Conservation (phyloP, 768 basidiomycete genomes). For the Boletus speciosus region DNA sequence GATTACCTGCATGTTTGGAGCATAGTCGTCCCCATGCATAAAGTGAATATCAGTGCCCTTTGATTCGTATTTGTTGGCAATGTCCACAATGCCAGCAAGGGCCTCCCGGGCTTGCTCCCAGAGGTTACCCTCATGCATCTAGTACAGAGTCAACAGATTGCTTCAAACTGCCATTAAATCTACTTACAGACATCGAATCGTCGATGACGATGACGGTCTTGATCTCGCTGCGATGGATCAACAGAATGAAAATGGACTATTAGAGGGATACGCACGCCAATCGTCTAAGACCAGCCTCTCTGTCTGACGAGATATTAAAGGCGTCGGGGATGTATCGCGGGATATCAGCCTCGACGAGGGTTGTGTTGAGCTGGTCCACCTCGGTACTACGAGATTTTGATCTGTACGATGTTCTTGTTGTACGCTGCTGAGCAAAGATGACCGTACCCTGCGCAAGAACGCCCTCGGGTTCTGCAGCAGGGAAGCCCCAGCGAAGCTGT, state of each 20-base stretch:
- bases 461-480: slow-evolving; percentile 8
- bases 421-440: slow-evolving; percentile 26
- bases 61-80: slow-evolving; percentile 34
- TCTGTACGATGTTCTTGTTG: neutral
- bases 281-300: slow-evolving; percentile 21
- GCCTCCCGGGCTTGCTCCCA: slow-evolving; percentile 42
- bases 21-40: slow-evolving; percentile 35
- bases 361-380: slow-evolving; percentile 24
- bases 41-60: slow-evolving; percentile 43
- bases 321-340: slow-evolving; percentile 23
- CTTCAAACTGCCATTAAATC: neutral
- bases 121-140: slow-evolving; percentile 40
- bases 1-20: slow-evolving; percentile 24
- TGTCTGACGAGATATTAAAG: slow-evolving; percentile 6
- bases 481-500: slow-evolving; percentile 31
- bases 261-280: slow-evolving; percentile 14
- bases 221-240: slow-evolving; percentile 30
- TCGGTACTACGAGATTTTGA: slow-evolving; percentile 3
- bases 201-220: slow-evolving; percentile 42
- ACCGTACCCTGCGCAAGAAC: slow-evolving; percentile 28
- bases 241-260: neutral
- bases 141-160: neutral
- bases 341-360: slow-evolving; percentile 26
- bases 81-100: slow-evolving; percentile 38
- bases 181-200: slow-evolving; percentile 38